These are phyloP conservation scores for Xylaria sp. DNA, from an alignment of 2,329 filamentous ascomycete species.

Conservation along the genomic window DNA sequence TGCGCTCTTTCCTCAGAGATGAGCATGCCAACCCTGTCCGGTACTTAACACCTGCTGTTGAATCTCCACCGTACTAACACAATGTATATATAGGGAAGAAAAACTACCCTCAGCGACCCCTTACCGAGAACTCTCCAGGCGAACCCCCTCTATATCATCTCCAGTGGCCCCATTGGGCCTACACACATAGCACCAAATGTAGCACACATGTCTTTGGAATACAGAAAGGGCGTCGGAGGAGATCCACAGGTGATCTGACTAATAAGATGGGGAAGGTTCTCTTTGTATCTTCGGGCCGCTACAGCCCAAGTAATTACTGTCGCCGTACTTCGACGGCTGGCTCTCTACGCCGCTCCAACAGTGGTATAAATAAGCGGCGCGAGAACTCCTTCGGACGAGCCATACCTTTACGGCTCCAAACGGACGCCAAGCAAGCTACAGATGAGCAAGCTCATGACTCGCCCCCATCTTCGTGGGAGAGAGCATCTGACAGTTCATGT, in stretches of 20 bases:
- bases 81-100: not conserved
- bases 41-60: slow-evolving; percentile 5
- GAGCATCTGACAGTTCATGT: slow-evolving; percentile 7
- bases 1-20: slow-evolving; percentile 5
- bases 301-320: not conserved
- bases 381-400: not conserved
- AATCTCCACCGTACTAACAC: slow-evolving; percentile 3
- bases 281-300: not conserved
- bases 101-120: not conserved
- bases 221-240: not conserved
- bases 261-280: not conserved
- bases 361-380: slow-evolving; percentile 10
- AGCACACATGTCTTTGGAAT: not conserved
- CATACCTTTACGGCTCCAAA: not conserved
- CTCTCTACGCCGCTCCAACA: not conserved
- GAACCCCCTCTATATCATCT: not conserved
- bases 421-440: not conserved
- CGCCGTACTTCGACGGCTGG: not conserved
- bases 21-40: slow-evolving; percentile 21
- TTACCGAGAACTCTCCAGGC: not conserved
- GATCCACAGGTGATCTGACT: not conserved
- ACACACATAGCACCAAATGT: not conserved
- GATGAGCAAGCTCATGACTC: not conserved
- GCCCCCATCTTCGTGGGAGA: not conserved
- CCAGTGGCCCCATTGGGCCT: not conserved